Evolutionary conservation across 176 grass and related monocot genomes (phyloP).

Genomic region (Pontederia crassipes): DNA sequence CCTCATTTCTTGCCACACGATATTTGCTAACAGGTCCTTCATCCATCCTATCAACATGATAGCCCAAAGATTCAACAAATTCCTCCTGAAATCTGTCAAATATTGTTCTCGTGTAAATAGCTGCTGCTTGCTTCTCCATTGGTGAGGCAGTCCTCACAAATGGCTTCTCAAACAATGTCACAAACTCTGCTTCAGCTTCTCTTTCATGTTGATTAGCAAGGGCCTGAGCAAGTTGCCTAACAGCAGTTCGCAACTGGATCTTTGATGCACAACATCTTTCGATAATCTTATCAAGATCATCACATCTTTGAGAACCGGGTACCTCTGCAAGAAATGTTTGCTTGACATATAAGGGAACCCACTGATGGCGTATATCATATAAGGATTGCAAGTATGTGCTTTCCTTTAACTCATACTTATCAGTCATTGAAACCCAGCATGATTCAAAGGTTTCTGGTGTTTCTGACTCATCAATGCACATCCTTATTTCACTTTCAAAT

Average conservation of each 20-base stretch:
- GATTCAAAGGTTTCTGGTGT: conserved; percentile 38
- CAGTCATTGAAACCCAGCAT: conserved; percentile 38
- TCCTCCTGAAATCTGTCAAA: conserved; percentile 52
- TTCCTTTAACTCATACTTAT: conserved; percentile 43
- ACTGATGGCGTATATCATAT: conserved; percentile 30
- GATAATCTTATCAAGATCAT: conserved; percentile 49
- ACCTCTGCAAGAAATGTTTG: conserved; percentile 39
- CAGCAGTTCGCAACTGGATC: conserved; percentile 31
- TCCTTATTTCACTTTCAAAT: conserved; percentile 41
- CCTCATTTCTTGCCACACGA: conserved; percentile 36
- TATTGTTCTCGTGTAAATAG: conserved; percentile 37
- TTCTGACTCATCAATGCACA: conserved; percentile 27
- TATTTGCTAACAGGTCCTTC: conserved; percentile 31
- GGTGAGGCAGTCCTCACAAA: conserved; percentile 40
- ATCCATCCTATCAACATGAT: conserved; percentile 38
- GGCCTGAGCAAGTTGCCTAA: conserved; percentile 39
- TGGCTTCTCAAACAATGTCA: conserved; percentile 31
- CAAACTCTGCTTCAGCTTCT: conserved; percentile 49
- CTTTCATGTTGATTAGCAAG: conserved; percentile 30
- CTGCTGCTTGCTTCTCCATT: conserved; percentile 50
- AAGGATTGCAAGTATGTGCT: conserved; percentile 36
- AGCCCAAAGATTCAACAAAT: conserved; percentile 54
- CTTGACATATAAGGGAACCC: conserved; percentile 44
- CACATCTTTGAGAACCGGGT: conserved; percentile 24
- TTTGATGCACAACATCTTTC: conserved; percentile 42